A percentile compares a stretch with the other conserved stretches of the same genome.
Evolutionary conservation across 2,329 filamentous ascomycete species (phyloP).

Genomic region (Cladosporium oxysporum): DNA sequence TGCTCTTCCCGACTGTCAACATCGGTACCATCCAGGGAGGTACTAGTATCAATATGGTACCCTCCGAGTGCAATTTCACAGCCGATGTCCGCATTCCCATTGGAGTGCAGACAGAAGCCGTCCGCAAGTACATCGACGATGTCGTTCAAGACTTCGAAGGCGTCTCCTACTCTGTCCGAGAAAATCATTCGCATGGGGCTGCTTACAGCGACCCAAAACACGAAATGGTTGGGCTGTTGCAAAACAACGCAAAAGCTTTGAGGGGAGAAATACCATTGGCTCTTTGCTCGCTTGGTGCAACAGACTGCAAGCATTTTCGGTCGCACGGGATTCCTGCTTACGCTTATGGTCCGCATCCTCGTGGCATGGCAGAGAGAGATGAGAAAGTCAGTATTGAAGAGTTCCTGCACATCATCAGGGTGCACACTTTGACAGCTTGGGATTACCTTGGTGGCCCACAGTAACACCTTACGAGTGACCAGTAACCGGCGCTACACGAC

Average conservation of each 20-base stretch:
- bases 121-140: conserved; percentile 34
- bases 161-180: conserved; percentile 35
- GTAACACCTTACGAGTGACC: background rate
- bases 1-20: conserved; percentile 42
- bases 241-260: conserved; percentile 32
- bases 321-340: conserved; percentile 42
- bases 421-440: conserved; percentile 37
- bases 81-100: conserved; percentile 46
- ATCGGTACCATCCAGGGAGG: conserved; percentile 46
- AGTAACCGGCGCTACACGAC: background rate
- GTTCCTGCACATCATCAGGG: conserved; percentile 36
- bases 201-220: conserved; percentile 38
- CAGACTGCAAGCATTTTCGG: conserved; percentile 46
- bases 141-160: conserved; percentile 36
- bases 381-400: conserved; percentile 36
- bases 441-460: conserved; percentile 30
- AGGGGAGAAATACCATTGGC: conserved; percentile 32
- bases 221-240: conserved; percentile 36
- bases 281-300: conserved; percentile 44
- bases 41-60: conserved; percentile 47
- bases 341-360: conserved; percentile 39
- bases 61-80: conserved; percentile 42
- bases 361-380: conserved; percentile 33
- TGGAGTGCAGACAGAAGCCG: conserved; percentile 36
- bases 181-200: conserved; percentile 40